These are phyloP conservation scores for Amaranthus cruentus DNA, from an alignment of 148 eudicot species.

Conservation along the genomic window DNA sequence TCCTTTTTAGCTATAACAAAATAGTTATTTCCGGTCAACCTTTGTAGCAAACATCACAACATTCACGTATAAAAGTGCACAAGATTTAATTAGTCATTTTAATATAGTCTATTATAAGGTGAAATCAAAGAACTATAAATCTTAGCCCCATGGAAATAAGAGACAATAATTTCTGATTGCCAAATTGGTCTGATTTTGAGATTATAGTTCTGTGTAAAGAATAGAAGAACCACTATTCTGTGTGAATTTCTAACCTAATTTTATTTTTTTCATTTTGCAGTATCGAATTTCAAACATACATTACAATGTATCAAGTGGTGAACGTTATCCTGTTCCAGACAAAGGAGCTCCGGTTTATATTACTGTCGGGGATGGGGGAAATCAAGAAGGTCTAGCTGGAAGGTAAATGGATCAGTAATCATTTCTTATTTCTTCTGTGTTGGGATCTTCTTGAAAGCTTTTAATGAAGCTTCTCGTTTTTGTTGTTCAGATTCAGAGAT, in stretches of 20 bases:
- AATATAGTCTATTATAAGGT: too few relatives aligned
- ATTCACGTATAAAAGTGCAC: too few relatives aligned
- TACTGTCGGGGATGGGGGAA: conserved; percentile 96
- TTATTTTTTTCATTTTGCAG: conserved; percentile 28
- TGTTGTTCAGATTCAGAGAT: conserved; percentile 52
- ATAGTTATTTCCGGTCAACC: too few relatives aligned
- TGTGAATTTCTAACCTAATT: neutral
- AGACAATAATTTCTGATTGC: too few relatives aligned
- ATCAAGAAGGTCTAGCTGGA: conserved; percentile 87
- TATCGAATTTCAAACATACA: conserved; percentile 73
- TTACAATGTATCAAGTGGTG: conserved; percentile 51
- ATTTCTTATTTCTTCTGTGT: neutral
- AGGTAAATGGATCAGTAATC: conserved; percentile 35
- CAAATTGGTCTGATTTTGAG: too few relatives aligned
- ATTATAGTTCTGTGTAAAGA: too few relatives aligned
- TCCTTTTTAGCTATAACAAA: too few relatives aligned
- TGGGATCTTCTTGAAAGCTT: neutral
- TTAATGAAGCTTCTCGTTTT: neutral
- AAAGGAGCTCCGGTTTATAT: conserved; percentile 79
- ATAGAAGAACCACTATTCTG: too few relatives aligned
- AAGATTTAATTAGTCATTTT: too few relatives aligned
- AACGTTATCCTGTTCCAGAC: conserved; percentile 56
- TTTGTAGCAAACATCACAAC: too few relatives aligned
- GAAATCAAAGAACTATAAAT: too few relatives aligned
- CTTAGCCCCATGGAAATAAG: too few relatives aligned